Evolutionary conservation across 768 basidiomycete genomes (phyloP).

Genomic region (Ephemerocybe angulata): DNA sequence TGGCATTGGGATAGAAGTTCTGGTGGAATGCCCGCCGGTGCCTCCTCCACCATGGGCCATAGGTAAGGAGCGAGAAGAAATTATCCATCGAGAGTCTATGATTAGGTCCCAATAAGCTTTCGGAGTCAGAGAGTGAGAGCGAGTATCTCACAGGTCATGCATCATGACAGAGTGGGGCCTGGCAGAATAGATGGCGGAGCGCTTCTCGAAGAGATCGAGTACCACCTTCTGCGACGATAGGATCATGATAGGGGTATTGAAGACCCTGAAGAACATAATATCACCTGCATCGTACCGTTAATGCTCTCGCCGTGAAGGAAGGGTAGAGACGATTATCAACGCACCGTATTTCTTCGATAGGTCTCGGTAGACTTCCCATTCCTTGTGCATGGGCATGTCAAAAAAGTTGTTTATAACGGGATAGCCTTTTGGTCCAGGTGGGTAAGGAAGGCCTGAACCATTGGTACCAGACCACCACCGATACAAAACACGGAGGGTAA

Average conservation of each 20-base stretch:
- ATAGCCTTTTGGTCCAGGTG: conserved; percentile 10
- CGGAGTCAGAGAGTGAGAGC: not conserved
- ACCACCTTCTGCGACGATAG: not conserved
- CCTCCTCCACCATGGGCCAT: conserved; percentile 21
- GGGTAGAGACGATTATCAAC: not conserved
- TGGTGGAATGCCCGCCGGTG: conserved; percentile 25
- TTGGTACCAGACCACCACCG: not conserved
- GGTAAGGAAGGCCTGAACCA: not conserved
- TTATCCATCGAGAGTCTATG: conserved; percentile 35
- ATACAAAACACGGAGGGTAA: not conserved
- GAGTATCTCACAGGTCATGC: conserved; percentile 37
- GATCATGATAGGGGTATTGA: conserved; percentile 7
- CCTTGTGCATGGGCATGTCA: conserved; percentile 11
- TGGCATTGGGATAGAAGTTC: conserved; percentile 18
- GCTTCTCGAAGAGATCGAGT: conserved; percentile 8
- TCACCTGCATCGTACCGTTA: conserved; percentile 1
- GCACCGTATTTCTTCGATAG: conserved; percentile 16
- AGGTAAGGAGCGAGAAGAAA: conserved; percentile 35
- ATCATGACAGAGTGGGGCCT: conserved; percentile 29
- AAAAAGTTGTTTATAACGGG: conserved; percentile 18
- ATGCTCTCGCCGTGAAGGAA: too few relatives aligned
- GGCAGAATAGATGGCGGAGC: conserved; percentile 6
- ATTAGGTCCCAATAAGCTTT: not conserved
- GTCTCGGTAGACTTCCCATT: conserved; percentile 13
- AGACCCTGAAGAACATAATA: conserved; percentile 8